phyloP scores from a whole-genome alignment of 2,329 filamentous ascomycete species.

The Paramyrothecium roridum region DNA sequence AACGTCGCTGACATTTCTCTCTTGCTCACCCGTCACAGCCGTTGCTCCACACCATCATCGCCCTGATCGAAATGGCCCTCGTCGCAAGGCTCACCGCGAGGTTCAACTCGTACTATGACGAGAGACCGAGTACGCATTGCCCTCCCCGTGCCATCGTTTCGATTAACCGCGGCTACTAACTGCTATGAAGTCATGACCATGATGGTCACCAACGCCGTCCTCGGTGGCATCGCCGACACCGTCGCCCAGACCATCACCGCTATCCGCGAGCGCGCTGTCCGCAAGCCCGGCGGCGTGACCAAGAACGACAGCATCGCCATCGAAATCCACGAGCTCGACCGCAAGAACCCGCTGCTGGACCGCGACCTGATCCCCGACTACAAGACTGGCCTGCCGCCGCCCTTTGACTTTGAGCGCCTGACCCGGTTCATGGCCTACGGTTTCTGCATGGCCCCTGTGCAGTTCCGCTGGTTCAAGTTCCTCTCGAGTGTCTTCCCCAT shows the following conservation, averaged over 20 bases:
- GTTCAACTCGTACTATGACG: slow-evolving; percentile 93
- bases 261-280: slow-evolving; percentile 64
- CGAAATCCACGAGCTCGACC: slow-evolving; percentile 84
- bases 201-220: slow-evolving; percentile 97
- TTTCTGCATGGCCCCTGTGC: slow-evolving; percentile 91
- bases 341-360: slow-evolving; percentile 66
- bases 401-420: slow-evolving; percentile 93
- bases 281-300: slow-evolving; percentile 56
- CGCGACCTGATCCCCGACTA: slow-evolving; percentile 64
- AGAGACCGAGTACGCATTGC: slow-evolving; percentile 67
- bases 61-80: slow-evolving; percentile 85
- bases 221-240: slow-evolving; percentile 94
- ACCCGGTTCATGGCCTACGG: slow-evolving; percentile 97
- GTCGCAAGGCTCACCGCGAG: slow-evolving; percentile 77
- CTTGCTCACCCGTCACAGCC: slow-evolving; percentile 54
- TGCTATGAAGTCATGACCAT: slow-evolving; percentile 80
- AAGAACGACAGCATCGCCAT: slow-evolving; percentile 75
- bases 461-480: slow-evolving; percentile 95
- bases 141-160: not conserved
- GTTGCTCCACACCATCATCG: slow-evolving; percentile 78
- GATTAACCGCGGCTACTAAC: slow-evolving; percentile 3
- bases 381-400: slow-evolving; percentile 60
- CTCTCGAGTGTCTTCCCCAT: slow-evolving; percentile 80
- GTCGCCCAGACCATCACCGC: slow-evolving; percentile 91
- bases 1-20: slow-evolving; percentile 12